Percentiles rank a stretch among this genome's conserved stretches.
These are phyloP conservation scores for Mortierella sp. DNA, from an alignment of 371 early-diverging fungal species.

Conservation along the genomic window DNA sequence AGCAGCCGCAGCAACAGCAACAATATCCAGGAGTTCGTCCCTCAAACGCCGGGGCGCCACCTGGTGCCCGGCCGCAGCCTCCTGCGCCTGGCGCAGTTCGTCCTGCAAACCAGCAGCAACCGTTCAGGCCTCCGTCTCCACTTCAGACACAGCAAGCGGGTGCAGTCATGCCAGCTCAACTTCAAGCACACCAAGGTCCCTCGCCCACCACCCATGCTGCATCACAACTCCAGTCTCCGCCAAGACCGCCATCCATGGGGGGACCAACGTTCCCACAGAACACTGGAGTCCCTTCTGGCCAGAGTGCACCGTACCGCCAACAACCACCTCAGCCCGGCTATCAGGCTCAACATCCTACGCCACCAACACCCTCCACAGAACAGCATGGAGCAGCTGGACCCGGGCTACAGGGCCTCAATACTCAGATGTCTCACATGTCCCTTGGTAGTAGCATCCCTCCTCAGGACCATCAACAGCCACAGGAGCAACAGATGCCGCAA, in stretches of 20 bases:
- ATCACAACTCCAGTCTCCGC: constrained; percentile 18
- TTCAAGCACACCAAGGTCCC: constrained; percentile 19
- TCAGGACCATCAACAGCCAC: constrained; percentile 18
- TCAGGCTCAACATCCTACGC: constrained; percentile 22
- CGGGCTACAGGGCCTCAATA: constrained; percentile 23
- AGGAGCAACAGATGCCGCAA: constrained; percentile 23
- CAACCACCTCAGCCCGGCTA: constrained; percentile 7
- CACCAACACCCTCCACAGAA: constrained; percentile 13
- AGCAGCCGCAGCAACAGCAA: constrained; percentile 5
- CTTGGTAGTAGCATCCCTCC: constrained; percentile 16
- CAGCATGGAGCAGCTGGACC: constrained; percentile 23
- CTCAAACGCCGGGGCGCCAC: not conserved
- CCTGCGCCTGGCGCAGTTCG: not conserved
- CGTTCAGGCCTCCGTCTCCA: constrained; percentile 39
- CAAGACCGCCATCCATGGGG: constrained; percentile 20
- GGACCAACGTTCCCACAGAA: not conserved
- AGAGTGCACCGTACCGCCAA: constrained; percentile 10
- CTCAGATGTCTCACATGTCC: constrained; percentile 48
- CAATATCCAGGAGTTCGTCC: constrained; percentile 16
- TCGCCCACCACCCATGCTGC: constrained; percentile 35
- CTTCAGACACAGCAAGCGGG: constrained; percentile 28
- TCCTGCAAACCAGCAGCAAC: constrained; percentile 27
- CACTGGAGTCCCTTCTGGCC: constrained; percentile 23
- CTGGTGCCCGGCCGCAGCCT: constrained; percentile 11
- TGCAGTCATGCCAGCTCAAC: constrained; percentile 10